These are phyloP conservation scores for Pisolithus thermaeus DNA, from an alignment of 1,284 basidiomycete genomes.

Conservation along the genomic window DNA sequence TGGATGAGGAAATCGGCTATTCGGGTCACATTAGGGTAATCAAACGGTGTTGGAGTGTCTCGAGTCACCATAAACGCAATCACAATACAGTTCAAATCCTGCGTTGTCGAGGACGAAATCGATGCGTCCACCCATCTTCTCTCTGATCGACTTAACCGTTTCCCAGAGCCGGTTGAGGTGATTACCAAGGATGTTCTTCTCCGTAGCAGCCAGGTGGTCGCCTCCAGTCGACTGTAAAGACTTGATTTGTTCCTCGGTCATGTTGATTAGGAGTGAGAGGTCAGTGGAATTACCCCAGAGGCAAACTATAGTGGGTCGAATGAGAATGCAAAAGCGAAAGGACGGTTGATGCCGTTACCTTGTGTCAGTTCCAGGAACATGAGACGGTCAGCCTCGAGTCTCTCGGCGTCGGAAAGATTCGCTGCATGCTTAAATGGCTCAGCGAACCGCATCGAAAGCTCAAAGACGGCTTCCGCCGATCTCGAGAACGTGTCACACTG, in stretches of 20 bases:
- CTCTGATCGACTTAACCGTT: slow-evolving; percentile 63
- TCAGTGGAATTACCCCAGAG: slow-evolving; percentile 98
- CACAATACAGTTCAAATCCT: slow-evolving; percentile 95
- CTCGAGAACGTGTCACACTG: slow-evolving; percentile 96
- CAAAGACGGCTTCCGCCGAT: slow-evolving; percentile 89
- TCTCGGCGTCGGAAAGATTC: slow-evolving; percentile 50
- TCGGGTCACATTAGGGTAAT: slow-evolving; percentile 6
- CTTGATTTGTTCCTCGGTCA: slow-evolving; percentile 99
- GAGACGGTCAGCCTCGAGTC: slow-evolving; percentile 74
- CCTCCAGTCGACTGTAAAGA: slow-evolving; percentile 96
- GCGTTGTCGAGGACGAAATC: slow-evolving; percentile 90
- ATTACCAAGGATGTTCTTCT: slow-evolving; percentile 93
- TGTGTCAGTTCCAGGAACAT: slow-evolving; percentile 96
- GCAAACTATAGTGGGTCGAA: slow-evolving; percentile 56
- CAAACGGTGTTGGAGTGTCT: not conserved
- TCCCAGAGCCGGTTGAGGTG: slow-evolving; percentile 81
- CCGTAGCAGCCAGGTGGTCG: slow-evolving; percentile 90
- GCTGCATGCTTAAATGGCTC: slow-evolving; percentile 72
- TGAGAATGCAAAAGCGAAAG: slow-evolving; percentile 2
- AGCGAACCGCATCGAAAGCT: slow-evolving; percentile 90
- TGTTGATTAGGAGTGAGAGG: slow-evolving; percentile 92
- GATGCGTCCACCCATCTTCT: slow-evolving; percentile 73
- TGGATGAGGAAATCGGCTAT: slow-evolving; percentile 87
- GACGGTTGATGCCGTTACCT: slow-evolving; percentile 33
- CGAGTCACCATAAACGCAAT: slow-evolving; percentile 81